Conservation (phyloP, 2,329 filamentous ascomycete species). For the Fusarium equiseti region DNA sequence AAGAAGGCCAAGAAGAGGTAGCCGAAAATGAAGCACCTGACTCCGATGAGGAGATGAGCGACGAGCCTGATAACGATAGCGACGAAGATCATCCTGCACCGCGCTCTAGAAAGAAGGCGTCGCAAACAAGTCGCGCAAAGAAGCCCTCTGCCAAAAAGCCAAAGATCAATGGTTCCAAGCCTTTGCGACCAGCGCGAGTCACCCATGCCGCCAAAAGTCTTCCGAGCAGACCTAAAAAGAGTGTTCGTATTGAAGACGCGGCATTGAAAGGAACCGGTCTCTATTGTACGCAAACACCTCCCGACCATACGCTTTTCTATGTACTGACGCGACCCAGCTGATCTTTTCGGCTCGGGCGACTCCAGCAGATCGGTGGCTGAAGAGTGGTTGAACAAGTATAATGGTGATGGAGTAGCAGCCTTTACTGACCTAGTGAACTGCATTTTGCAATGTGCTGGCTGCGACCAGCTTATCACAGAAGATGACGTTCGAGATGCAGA, state of each 20-base stretch:
- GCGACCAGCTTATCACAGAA: constrained; percentile 79
- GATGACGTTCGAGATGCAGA: constrained; percentile 93
- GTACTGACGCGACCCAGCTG: constrained; percentile 59
- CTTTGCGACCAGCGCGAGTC: constrained; percentile 53
- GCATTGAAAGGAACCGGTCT: constrained; percentile 65
- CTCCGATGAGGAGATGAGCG: constrained; percentile 60
- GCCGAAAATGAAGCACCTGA: constrained; percentile 62
- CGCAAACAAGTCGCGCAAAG: constrained; percentile 60
- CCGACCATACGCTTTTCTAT: constrained; percentile 1
- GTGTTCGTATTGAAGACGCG: constrained; percentile 62
- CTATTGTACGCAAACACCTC: constrained; percentile 59
- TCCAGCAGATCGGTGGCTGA: constrained; percentile 68
- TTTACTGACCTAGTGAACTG: constrained; percentile 75
- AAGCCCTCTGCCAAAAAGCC: constrained; percentile 74
- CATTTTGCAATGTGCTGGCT: constrained; percentile 79
- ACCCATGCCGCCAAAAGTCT: constrained; percentile 53
- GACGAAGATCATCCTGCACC: constrained; percentile 56
- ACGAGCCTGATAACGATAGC: constrained; percentile 62
- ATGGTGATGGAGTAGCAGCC: constrained; percentile 64
- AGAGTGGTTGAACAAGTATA: constrained; percentile 71
- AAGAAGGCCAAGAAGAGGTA: constrained; percentile 51
- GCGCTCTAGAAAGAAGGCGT: constrained; percentile 56
- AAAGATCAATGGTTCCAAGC: constrained; percentile 69
- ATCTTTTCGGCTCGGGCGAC: constrained; percentile 72
- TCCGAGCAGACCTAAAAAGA: constrained; percentile 68